Evolutionary conservation across 2,329 filamentous ascomycete species (phyloP).

Genomic region (Penicillium hordei): DNA sequence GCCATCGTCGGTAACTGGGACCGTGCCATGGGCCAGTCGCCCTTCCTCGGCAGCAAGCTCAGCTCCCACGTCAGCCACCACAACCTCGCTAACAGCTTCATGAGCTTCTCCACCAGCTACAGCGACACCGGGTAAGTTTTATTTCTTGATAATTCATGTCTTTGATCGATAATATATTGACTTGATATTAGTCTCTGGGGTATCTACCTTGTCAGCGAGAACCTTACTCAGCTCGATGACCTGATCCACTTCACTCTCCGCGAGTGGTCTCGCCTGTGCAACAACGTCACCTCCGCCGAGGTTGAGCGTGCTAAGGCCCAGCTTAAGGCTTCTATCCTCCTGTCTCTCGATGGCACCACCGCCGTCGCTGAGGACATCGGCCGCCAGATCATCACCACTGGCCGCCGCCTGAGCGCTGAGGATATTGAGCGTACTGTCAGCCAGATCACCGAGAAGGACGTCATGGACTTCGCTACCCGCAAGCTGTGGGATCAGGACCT

Average conservation of each 20-base stretch:
- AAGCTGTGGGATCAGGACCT: conserved; percentile 98
- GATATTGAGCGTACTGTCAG: conserved; percentile 94
- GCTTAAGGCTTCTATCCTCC: conserved; percentile 95
- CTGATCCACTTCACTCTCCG: conserved; percentile 97
- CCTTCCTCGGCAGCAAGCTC: conserved; percentile 97
- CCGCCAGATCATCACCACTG: conserved; percentile 96
- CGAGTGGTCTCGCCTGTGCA: conserved; percentile 94
- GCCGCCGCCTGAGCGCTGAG: conserved; percentile 82
- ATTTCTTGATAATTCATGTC: not conserved
- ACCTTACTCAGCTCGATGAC: conserved; percentile 83
- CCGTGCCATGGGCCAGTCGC: conserved; percentile 95
- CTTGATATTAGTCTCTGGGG: conserved; percentile 78
- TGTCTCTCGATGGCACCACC: conserved; percentile 95
- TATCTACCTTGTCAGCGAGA: conserved; percentile 96
- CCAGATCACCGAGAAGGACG: conserved; percentile 87
- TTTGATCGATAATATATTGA: conserved; percentile 24
- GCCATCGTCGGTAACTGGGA: conserved; percentile 99
- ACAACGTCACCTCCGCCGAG: conserved; percentile 83
- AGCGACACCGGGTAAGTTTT: conserved; percentile 88
- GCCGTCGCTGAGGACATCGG: conserved; percentile 98
- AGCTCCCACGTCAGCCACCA: conserved; percentile 92
- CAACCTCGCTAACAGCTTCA: conserved; percentile 98
- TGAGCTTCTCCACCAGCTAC: conserved; percentile 99
- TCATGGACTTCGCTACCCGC: conserved; percentile 92
- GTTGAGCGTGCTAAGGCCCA: conserved; percentile 98